These are phyloP conservation scores for Macrolepiota dolichaula DNA, from an alignment of 768 basidiomycete species.

Conservation along the genomic window DNA sequence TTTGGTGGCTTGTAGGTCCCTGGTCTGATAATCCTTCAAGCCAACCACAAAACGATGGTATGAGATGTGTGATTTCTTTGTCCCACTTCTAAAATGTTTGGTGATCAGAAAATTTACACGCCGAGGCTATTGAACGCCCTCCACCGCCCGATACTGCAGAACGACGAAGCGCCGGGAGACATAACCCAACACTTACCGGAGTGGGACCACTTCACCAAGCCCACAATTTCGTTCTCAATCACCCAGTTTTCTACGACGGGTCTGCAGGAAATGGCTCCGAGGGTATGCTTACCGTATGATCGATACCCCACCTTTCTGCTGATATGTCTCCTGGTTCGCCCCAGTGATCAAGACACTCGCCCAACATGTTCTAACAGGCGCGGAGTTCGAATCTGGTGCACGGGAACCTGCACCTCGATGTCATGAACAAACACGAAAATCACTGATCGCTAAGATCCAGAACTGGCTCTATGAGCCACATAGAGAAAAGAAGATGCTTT, in stretches of 20 bases:
- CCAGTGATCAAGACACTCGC: background rate
- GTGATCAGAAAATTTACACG: background rate
- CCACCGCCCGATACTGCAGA: background rate
- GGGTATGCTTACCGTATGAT: background rate
- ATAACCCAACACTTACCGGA: background rate
- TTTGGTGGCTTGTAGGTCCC: too few relatives aligned
- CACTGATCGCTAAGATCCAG: conserved; percentile 4
- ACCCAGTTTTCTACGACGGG: background rate
- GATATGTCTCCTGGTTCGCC: background rate
- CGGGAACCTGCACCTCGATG: conserved; percentile 18
- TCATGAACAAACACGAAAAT: conserved; percentile 16
- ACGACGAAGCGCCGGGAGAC: background rate
- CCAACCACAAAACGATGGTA: too few relatives aligned
- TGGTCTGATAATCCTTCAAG: too few relatives aligned
- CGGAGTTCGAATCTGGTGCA: conserved; percentile 14
- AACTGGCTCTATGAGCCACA: conserved; percentile 7
- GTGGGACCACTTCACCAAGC: background rate
- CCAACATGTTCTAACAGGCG: background rate
- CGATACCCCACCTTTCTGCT: background rate
- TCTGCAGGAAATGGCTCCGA: background rate
- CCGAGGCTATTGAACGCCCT: background rate
- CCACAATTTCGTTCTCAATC: background rate
- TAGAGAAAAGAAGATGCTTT: conserved; percentile 8
- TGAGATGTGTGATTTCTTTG: too few relatives aligned
- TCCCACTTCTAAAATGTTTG: too few relatives aligned